phyloP scores from a whole-genome alignment of 2,329 filamentous ascomycete species.

The Fusarium sp. region DNA sequence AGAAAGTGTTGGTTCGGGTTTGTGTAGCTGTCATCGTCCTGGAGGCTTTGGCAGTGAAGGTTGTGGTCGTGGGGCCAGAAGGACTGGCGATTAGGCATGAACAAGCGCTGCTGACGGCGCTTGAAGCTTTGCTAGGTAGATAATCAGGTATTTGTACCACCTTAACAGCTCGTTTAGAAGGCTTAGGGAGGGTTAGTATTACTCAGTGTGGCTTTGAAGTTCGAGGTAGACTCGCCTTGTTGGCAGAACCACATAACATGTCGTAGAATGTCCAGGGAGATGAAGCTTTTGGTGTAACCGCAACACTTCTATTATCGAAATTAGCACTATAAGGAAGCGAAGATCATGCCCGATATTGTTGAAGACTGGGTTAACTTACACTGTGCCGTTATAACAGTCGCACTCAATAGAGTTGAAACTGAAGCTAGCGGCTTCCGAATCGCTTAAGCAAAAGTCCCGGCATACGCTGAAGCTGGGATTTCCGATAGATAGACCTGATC shows the following conservation, averaged over 20 bases:
- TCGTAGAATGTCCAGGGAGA: background rate
- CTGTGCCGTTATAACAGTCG: background rate
- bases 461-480: background rate
- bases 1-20: background rate
- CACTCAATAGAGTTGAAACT: background rate
- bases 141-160: background rate
- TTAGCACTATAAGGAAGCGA: background rate
- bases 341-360: fast-evolving
- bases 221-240: background rate
- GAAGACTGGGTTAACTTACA: background rate
- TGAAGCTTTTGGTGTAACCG: background rate
- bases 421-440: background rate
- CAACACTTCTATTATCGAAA: background rate
- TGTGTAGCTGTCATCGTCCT: background rate
- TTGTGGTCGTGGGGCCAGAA: background rate
- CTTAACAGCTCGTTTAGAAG: background rate
- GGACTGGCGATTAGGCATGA: background rate
- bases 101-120: too few species aligned
- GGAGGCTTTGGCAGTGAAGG: background rate
- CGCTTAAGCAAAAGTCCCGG: background rate
- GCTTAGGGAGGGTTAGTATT: background rate
- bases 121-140: background rate
- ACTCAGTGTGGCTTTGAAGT: fast-evolving
- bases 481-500: background rate
- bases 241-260: background rate